Base-by-base conservation (phyloP, 441 rosid genomes). In the Gossypium aridum region DNA sequence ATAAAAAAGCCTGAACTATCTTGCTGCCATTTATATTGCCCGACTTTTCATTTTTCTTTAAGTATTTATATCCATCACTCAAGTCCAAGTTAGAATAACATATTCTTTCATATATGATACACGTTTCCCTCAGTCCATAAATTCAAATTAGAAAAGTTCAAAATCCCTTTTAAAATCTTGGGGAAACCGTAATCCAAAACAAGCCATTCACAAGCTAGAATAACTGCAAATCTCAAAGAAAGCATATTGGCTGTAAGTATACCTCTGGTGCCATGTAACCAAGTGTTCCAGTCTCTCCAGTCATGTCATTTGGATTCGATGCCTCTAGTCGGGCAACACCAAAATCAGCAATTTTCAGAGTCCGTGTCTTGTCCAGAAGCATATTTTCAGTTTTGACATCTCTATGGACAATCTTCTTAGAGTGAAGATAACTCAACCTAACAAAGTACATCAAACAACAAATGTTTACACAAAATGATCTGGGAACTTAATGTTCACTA, bases 251-350 rank as follows among this genome's bases (percentile, higher is more conserved):
- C n/a, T 66, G 13, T 17, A 73, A 25, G 16, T 26, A 61, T 78
- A 87, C 92, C 92, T 90, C 94, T 23, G 94, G 94, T 76, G 94
- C 94, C 92, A 90, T 88, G 86, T 90, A 90, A 56, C 92, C 94
- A 56, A 90, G 88, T 37, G 94, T 90, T 76, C 94, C 94, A 2
- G 94, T 90, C 83, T 88, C 94, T 47, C 94, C 94, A 70, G 94
- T 90, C 94, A 90, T 90, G 81, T 90, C 94, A 43, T 85, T 83
- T 78, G 94, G 94, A 75, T 90, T 88, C 26, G 92, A 88, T 53
- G 92, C 92, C 76, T 90, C 94, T 0, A 90, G 79, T 55, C 94
- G 91, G 61, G 94, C 94, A 61, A 88, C 94, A 10, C 94, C 94
- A 66, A 90, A 90, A 77, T 90, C 94, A 6, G 91, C 91, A 64